These are phyloP conservation scores for Pseudogymnoascus sp. DNA, from an alignment of 2,329 filamentous ascomycete species.

Conservation along the genomic window DNA sequence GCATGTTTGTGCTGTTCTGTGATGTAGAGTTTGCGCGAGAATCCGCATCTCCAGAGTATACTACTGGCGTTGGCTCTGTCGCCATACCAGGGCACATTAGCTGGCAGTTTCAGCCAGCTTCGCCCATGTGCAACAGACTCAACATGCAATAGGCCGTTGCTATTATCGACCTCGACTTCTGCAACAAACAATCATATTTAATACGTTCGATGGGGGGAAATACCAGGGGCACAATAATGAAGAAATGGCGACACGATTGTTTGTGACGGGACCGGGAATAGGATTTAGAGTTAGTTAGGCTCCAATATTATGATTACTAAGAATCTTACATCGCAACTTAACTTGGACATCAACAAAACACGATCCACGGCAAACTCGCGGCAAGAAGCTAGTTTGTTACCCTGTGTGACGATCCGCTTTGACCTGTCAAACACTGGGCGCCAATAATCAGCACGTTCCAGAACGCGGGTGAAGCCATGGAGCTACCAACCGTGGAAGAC, in stretches of 20 bases:
- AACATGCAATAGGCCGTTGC: not conserved
- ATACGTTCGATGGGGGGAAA: not conserved
- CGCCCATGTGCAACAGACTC: not conserved
- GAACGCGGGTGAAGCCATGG: not conserved
- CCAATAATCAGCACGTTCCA: not conserved
- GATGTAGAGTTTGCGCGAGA: slow-evolving; percentile 26
- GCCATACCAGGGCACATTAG: not conserved
- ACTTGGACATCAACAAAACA: not conserved
- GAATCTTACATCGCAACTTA: not conserved
- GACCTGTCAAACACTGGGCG: not conserved
- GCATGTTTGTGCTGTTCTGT: not conserved
- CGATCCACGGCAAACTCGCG: too few relatives aligned
- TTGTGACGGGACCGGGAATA: not conserved
- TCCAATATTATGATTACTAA: not conserved
- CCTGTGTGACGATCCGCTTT: not conserved
- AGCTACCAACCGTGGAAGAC: not conserved
- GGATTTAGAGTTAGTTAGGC: not conserved
- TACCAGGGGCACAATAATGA: not conserved
- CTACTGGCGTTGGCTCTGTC: not conserved
- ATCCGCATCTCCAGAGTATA: not conserved
- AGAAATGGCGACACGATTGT: not conserved
- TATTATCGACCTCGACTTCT: not conserved
- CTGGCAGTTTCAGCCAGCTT: not conserved
- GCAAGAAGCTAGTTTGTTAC: not conserved
- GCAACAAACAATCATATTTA: not conserved